A percentile compares a stretch with the other conserved stretches of the same genome.
phyloP scores from a whole-genome alignment of 352 stramenopile species.

The Stephanocyclus meneghinianus region DNA sequence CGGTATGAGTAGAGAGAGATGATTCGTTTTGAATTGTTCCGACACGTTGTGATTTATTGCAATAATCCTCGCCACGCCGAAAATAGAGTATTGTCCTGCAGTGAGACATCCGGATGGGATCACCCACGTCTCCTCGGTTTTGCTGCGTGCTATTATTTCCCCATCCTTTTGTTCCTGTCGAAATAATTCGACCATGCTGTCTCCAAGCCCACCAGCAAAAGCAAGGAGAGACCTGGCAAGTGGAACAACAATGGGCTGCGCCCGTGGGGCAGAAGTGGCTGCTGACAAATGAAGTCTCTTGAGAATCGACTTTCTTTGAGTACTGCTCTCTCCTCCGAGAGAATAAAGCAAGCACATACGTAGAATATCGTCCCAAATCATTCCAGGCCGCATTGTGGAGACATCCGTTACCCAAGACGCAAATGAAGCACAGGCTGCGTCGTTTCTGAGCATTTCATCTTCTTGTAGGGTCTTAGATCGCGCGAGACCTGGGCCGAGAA shows the following conservation, averaged over 20 bases:
- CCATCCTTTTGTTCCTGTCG: conserved; percentile 12
- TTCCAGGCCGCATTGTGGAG: conserved; percentile 33
- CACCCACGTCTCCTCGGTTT: conserved; percentile 19
- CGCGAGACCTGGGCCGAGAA: conserved; percentile 3
- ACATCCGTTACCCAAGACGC: conserved; percentile 31
- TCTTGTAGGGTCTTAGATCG: conserved; percentile 24
- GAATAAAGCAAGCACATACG: conserved; percentile 59
- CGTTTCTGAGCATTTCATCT: conserved; percentile 55
- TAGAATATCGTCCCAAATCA: conserved; percentile 58
- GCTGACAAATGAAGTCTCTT: conserved; percentile 30
- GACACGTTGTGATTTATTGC: conserved; percentile 26
- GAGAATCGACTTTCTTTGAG: conserved; percentile 19
- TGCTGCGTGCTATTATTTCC: conserved; percentile 6
- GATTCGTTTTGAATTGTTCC: background rate
- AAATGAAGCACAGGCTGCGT: conserved; percentile 42
- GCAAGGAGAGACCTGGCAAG: conserved; percentile 57
- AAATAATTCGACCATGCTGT: conserved; percentile 42
- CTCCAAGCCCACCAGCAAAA: conserved; percentile 58
- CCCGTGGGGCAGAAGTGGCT: conserved; percentile 11
- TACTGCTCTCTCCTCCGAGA: conserved; percentile 45
- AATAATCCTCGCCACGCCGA: conserved; percentile 45
- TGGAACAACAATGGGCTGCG: conserved; percentile 43
- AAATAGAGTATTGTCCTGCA: conserved; percentile 45
- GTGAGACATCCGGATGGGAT: conserved; percentile 29
- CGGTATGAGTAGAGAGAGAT: conserved; percentile 56